phyloP scores from a whole-genome alignment of 163 green algal genomes.

The Chlorella variabilis region DNA sequence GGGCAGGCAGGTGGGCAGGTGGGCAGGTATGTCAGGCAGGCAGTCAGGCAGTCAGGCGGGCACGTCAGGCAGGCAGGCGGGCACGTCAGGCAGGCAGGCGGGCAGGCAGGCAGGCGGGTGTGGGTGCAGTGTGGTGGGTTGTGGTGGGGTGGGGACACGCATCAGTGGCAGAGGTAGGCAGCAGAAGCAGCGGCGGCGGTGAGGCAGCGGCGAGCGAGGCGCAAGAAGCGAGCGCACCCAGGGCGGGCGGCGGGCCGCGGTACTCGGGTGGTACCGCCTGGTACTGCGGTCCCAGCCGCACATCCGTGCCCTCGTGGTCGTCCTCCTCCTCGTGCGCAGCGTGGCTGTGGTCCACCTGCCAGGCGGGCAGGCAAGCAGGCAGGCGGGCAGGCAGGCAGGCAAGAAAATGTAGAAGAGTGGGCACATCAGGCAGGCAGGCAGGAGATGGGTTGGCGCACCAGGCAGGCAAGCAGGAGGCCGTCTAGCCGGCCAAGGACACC shows the following conservation, averaged over 20 bases:
- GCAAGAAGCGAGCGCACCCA: background rate
- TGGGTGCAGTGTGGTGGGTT: too few species aligned
- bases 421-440: background rate
- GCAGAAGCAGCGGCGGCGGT: too few species aligned
- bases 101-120: background rate
- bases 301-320: constrained; percentile 12
- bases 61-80: background rate
- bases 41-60: background rate
- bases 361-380: background rate
- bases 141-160: too few species aligned
- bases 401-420: too few species aligned
- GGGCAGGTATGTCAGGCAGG: background rate
- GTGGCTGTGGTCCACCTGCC: constrained; percentile 4
- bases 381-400: background rate
- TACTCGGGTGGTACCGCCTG: constrained; percentile 45
- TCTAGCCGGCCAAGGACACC: background rate
- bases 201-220: too few species aligned
- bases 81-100: background rate
- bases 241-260: background rate
- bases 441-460: too few species aligned
- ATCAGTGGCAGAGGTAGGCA: too few species aligned
- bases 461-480: background rate
- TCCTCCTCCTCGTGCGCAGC: constrained; percentile 17
- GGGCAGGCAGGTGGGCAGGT: background rate
- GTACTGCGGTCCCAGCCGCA: constrained; percentile 45